Conservation (phyloP, 2,329 filamentous ascomycete genomes). For the Alternaria consortialis region DNA sequence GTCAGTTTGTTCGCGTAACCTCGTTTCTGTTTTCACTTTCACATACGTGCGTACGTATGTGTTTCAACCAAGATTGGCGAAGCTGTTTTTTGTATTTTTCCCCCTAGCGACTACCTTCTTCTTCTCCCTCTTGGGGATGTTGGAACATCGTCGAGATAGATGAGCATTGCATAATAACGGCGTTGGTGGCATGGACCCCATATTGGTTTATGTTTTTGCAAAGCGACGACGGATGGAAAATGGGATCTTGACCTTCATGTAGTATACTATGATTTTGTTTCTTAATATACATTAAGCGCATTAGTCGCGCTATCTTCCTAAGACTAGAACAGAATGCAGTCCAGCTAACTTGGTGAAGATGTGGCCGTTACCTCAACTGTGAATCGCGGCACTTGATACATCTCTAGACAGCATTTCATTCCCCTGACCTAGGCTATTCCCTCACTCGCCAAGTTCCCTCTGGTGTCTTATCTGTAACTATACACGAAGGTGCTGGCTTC, state of each 20-base stretch:
- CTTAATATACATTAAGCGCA: slow-evolving; percentile 1
- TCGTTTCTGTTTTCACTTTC: background rate
- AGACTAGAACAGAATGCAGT: background rate
- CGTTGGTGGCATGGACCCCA: slow-evolving; percentile 15
- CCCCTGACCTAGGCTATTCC: no score
- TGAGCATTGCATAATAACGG: slow-evolving; percentile 29
- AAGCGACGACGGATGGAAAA: slow-evolving; percentile 11
- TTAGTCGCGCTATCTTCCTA: background rate
- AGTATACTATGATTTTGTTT: slow-evolving; percentile 14
- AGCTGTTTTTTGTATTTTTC: slow-evolving; percentile 11
- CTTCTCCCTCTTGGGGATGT: background rate
- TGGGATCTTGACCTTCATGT: slow-evolving; percentile 9
- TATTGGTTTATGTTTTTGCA: background rate
- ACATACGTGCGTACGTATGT: slow-evolving; percentile 8
- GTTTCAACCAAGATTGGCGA: slow-evolving; percentile 24
- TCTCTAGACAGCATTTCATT: no score
- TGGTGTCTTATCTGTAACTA: no score
- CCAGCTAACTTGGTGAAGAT: no score
- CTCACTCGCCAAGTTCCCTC: no score
- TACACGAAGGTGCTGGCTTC: no score
- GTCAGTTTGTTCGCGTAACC: background rate
- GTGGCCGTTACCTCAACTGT: no score
- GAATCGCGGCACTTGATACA: no score
- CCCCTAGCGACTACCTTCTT: slow-evolving; percentile 4
- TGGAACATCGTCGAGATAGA: slow-evolving; percentile 6